Evolutionary conservation across 1,284 basidiomycete genomes (phyloP).

Genomic region (Cryptococcus sp.): DNA sequence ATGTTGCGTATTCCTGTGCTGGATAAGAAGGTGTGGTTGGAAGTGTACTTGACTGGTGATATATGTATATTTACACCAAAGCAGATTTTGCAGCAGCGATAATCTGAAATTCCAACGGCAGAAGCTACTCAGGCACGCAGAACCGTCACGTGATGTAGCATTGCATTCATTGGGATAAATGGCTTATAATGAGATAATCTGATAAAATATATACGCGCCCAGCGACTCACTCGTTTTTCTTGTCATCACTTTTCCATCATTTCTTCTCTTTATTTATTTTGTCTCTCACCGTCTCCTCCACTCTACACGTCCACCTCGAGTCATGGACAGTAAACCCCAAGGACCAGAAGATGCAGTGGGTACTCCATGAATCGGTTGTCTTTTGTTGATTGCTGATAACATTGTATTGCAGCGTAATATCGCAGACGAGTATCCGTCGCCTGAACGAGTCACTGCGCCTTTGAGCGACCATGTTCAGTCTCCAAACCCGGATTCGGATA

Average conservation of each 20-base stretch:
- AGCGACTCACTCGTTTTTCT: constrained; percentile 7
- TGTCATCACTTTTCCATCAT: constrained; percentile 12
- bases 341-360: constrained; percentile 27
- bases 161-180: background rate
- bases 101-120: constrained; percentile 1
- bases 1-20: constrained; percentile 52
- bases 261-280: constrained; percentile 9
- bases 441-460: constrained; percentile 18
- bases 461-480: constrained; percentile 7
- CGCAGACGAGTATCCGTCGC: constrained; percentile 38
- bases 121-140: background rate
- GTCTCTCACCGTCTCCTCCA: constrained; percentile 18
- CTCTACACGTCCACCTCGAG: constrained; percentile 20
- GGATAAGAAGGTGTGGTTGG: too few species aligned
- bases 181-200: background rate
- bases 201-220: background rate
- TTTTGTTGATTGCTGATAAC: background rate
- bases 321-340: constrained; percentile 14
- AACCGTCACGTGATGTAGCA: too few species aligned
- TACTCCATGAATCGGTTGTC: background rate
- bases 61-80: too few species aligned
- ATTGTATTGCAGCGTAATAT: constrained; percentile 19
- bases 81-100: background rate
- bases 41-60: too few species aligned
- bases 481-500: background rate